phyloP scores from a whole-genome alignment of 768 basidiomycete species.

The Termitomyces sp. region DNA sequence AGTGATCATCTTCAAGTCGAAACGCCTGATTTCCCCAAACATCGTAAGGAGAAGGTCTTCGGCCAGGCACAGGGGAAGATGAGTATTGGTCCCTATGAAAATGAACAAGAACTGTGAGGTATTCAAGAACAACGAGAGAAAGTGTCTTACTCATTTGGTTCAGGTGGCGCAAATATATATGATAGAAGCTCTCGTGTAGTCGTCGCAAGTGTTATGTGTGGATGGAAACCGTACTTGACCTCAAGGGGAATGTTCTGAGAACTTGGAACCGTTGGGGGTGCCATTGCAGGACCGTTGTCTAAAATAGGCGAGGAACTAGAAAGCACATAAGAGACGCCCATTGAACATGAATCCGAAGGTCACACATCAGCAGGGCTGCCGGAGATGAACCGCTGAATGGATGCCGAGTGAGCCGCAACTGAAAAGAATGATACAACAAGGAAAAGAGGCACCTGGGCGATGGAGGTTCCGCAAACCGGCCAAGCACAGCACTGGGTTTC shows the following conservation, averaged over 20 bases:
- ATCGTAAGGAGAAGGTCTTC: conserved; percentile 46
- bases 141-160: conserved; percentile 39
- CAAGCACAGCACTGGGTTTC: conserved; percentile 18
- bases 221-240: conserved; percentile 45
- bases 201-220: conserved; percentile 50
- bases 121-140: conserved; percentile 11
- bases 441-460: conserved; percentile 17
- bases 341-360: conserved; percentile 9
- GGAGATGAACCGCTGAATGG: conserved; percentile 27
- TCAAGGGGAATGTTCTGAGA: conserved; percentile 30
- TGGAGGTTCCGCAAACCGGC: conserved; percentile 19
- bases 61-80: conserved; percentile 23
- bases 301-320: conserved; percentile 24
- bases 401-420: conserved; percentile 13
- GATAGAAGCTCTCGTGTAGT: conserved; percentile 61
- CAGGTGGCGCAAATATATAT: conserved; percentile 74
- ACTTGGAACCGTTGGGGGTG: conserved; percentile 15
- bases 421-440: conserved; percentile 10
- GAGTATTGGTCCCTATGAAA: conserved; percentile 31
- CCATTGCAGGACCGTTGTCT: conserved; percentile 20
- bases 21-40: conserved; percentile 73
- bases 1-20: conserved; percentile 65
- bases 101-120: conserved; percentile 7
- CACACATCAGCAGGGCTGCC: conserved; percentile 33
- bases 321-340: conserved; percentile 15